Evolutionary conservation across 345 rosid species (phyloP).

Genomic region (Abelmoschus esculentus): DNA sequence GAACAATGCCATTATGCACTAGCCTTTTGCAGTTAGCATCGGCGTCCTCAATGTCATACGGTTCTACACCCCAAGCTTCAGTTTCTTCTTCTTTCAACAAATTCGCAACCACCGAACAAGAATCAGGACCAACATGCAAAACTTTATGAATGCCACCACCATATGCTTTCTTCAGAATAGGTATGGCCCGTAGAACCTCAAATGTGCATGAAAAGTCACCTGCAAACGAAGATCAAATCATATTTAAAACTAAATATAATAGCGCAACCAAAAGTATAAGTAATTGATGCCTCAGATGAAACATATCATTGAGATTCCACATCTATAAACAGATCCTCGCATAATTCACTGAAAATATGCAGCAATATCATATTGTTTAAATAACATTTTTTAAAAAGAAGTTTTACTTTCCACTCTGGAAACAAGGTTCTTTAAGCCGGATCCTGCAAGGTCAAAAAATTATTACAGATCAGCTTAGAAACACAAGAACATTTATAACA

Average conservation of each 20-base stretch:
- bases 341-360: too few relatives aligned
- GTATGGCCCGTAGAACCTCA: not conserved
- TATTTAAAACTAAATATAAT: not conserved
- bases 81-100: not conserved
- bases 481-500: too few relatives aligned
- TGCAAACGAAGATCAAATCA: not conserved
- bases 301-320: not conserved
- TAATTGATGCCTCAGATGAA: not conserved
- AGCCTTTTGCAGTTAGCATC: not conserved
- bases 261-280: too few relatives aligned
- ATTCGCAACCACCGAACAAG: not conserved
- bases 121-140: not conserved
- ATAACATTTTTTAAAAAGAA: not conserved
- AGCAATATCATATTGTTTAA: not conserved
- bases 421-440: not conserved
- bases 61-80: not conserved
- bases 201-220: not conserved
- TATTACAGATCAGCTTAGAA: not conserved
- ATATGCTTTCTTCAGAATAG: not conserved
- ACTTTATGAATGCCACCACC: not conserved
- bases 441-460: not conserved
- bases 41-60: not conserved
- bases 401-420: not conserved
- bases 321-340: not conserved
- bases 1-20: not conserved